Conservation (phyloP, 164 flowering plant species). For the Sextonia rubra region DNA sequence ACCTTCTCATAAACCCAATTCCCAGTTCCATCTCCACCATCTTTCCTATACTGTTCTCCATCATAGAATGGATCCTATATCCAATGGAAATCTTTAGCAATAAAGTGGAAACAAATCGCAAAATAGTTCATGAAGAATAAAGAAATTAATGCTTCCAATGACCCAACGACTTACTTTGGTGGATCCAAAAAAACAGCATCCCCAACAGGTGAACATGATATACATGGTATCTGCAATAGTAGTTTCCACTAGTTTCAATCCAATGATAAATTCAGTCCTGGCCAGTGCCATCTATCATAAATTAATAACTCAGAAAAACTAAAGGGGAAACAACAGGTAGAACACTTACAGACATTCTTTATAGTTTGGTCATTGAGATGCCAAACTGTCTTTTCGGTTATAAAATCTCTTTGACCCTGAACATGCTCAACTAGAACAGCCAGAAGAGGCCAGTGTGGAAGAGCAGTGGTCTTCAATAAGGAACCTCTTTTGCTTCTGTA, state of each 20-base stretch:
- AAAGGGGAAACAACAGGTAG: not conserved
- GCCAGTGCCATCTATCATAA: not conserved
- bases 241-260: not conserved
- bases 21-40: constrained; percentile 96
- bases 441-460: constrained; percentile 74
- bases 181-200: constrained; percentile 83
- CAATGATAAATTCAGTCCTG: not conserved
- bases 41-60: constrained; percentile 67
- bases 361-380: constrained; percentile 79
- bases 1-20: constrained; percentile 92
- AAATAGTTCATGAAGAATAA: not conserved
- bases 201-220: constrained; percentile 92
- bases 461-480: constrained; percentile 39
- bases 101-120: not conserved
- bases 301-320: not conserved
- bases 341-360: constrained; percentile 75
- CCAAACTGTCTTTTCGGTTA: constrained; percentile 66
- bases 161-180: constrained; percentile 46
- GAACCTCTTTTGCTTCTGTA: constrained; percentile 31
- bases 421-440: constrained; percentile 72
- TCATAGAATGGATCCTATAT: constrained; percentile 83
- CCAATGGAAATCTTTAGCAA: not conserved
- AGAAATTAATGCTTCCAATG: not conserved
- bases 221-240: constrained; percentile 50
- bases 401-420: constrained; percentile 71